These are phyloP conservation scores for Lanmaoa pseudosensibilis DNA, from an alignment of 768 basidiomycete genomes.

Conservation along the genomic window DNA sequence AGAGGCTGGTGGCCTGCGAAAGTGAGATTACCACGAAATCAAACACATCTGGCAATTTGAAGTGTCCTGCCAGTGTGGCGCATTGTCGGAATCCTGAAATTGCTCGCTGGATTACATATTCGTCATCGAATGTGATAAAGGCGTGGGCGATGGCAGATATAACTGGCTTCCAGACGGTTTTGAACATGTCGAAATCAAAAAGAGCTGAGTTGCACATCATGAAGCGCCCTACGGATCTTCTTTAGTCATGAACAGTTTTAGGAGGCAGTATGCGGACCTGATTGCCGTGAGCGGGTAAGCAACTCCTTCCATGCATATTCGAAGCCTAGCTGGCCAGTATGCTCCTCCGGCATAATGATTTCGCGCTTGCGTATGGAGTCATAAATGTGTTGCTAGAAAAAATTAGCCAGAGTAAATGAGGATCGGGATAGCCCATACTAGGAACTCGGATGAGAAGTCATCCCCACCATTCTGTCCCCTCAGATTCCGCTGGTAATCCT, in stretches of 20 bases:
- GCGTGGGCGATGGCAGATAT: constrained; percentile 95
- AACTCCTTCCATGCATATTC: constrained; percentile 99
- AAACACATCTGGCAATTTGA: constrained; percentile 91
- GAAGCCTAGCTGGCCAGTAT: constrained; percentile 93
- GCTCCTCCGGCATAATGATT: constrained; percentile 97
- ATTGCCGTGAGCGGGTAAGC: constrained; percentile 73
- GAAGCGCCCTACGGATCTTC: constrained; percentile 51
- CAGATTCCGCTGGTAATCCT: constrained; percentile 90
- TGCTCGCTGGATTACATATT: constrained; percentile 91
- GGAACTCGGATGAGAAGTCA: constrained; percentile 82
- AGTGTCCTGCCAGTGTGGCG: constrained; percentile 87
- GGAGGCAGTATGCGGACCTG: constrained; percentile 50
- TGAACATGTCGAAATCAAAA: constrained; percentile 95
- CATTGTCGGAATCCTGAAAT: constrained; percentile 98
- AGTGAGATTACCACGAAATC: constrained; percentile 94
- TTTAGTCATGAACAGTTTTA: constrained; percentile 5
- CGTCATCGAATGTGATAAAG: constrained; percentile 94
- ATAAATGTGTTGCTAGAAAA: constrained; percentile 75
- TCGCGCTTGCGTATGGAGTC: constrained; percentile 93
- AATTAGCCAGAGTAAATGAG: constrained; percentile 9
- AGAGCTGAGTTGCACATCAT: constrained; percentile 75
- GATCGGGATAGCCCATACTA: constrained; percentile 48
- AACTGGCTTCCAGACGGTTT: constrained; percentile 86
- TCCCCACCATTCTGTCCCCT: constrained; percentile 86
- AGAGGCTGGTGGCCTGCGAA: constrained; percentile 85